A percentile compares a stretch with the other conserved stretches of the same genome.
Conservation (phyloP, 2,329 filamentous ascomycete genomes). For the Arthrobotrys musiformis region DNA sequence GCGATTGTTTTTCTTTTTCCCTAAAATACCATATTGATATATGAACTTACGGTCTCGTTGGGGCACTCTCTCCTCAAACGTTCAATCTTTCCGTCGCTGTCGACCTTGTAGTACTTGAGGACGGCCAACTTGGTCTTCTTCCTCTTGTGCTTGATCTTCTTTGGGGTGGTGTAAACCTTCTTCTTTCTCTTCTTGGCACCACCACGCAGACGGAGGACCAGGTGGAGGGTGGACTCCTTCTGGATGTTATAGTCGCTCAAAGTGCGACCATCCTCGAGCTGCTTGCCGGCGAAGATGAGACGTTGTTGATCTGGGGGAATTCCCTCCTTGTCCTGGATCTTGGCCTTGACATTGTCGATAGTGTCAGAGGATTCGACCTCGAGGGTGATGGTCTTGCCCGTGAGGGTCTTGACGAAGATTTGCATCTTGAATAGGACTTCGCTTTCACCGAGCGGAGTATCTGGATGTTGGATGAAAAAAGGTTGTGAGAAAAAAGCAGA, state of each 20-base stretch:
- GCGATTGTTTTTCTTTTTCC: constrained; percentile 54
- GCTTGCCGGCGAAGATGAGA: constrained; percentile 94
- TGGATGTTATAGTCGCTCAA: constrained; percentile 92
- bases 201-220: constrained; percentile 60
- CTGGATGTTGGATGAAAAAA: constrained; percentile 21
- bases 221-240: constrained; percentile 79
- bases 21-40: no score
- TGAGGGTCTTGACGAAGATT: constrained; percentile 86
- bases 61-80: constrained; percentile 98
- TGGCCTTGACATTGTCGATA: constrained; percentile 95
- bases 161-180: constrained; percentile 99
- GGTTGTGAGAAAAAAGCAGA: constrained; percentile 41
- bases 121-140: constrained; percentile 99
- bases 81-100: constrained; percentile 99
- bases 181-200: constrained; percentile 98
- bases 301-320: constrained; percentile 98
- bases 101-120: constrained; percentile 99
- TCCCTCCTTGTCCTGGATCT: constrained; percentile 98
- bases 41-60: constrained; percentile 77
- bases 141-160: constrained; percentile 99
- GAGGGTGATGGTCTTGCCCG: constrained; percentile 76
- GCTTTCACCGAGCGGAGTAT: constrained; percentile 54
- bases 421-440: constrained; percentile 68
- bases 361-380: constrained; percentile 73
- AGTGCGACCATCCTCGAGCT: constrained; percentile 87